Conservation (phyloP, 1,284 basidiomycete species). For the Irpex sp. region DNA sequence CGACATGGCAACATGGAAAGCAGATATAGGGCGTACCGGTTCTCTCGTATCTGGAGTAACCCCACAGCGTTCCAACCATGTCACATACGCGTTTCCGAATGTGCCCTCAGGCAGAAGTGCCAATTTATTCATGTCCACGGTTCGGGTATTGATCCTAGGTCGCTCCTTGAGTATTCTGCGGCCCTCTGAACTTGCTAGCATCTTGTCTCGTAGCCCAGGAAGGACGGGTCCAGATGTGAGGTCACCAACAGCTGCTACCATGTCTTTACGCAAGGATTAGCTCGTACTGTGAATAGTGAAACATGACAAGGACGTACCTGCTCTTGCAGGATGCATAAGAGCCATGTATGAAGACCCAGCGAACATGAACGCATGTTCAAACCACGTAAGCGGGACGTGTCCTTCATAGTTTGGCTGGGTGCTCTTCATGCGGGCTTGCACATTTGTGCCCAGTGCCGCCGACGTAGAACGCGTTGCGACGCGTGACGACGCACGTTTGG, state of each 20-base stretch:
- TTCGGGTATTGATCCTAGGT: conserved; percentile 78
- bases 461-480: not conserved
- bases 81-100: conserved; percentile 85
- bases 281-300: conserved; percentile 6
- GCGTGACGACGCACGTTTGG: not conserved
- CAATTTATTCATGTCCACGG: conserved; percentile 72
- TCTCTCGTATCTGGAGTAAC: conserved; percentile 96
- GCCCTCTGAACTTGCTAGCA: conserved; percentile 81
- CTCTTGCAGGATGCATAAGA: conserved; percentile 79
- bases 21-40: conserved; percentile 53
- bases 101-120: conserved; percentile 73
- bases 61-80: conserved; percentile 87
- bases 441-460: not conserved
- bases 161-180: conserved; percentile 80
- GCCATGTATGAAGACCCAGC: conserved; percentile 86
- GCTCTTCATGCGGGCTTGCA: not conserved
- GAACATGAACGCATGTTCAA: conserved; percentile 85
- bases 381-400: conserved; percentile 77
- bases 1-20: not conserved
- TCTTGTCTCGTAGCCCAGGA: conserved; percentile 73
- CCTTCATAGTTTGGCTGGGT: conserved; percentile 55
- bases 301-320: conserved; percentile 58
- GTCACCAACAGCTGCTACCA: conserved; percentile 91
- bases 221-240: conserved; percentile 84
- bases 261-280: conserved; percentile 50